These are phyloP conservation scores for Diplodia sapinea DNA, from an alignment of 2,329 filamentous ascomycete species.

Conservation along the genomic window DNA sequence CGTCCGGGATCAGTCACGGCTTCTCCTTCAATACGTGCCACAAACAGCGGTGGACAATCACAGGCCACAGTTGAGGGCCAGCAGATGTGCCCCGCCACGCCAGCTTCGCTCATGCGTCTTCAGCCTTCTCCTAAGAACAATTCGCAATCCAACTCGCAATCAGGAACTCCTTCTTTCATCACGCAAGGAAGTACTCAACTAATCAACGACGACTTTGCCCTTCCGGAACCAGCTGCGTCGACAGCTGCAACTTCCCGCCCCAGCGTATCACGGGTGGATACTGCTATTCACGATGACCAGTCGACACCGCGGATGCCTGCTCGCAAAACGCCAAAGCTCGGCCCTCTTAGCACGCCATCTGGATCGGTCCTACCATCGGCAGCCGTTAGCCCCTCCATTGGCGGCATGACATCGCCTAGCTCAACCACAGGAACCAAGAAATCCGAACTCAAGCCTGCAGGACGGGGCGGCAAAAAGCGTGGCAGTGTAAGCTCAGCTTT, in stretches of 20 bases:
- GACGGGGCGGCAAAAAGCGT: constrained; percentile 47
- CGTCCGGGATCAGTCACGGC: constrained; percentile 67
- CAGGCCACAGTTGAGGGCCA: constrained; percentile 13
- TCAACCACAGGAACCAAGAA: constrained; percentile 25
- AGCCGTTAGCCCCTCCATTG: constrained; percentile 59
- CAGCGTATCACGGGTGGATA: constrained; percentile 58
- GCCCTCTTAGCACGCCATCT: constrained; percentile 59
- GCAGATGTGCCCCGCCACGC: constrained; percentile 64
- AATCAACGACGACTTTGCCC: constrained; percentile 65
- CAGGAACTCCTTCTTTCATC: constrained; percentile 37
- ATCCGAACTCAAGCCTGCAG: constrained; percentile 26
- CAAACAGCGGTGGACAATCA: constrained; percentile 46
- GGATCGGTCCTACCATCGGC: constrained; percentile 39
- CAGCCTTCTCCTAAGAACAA: constrained; percentile 43
- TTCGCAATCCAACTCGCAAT: constrained; percentile 12
- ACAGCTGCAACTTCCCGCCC: constrained; percentile 54
- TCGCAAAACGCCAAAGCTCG: constrained; percentile 69
- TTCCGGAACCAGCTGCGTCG: constrained; percentile 73
- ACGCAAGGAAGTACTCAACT: constrained; percentile 38
- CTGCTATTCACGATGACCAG: constrained; percentile 54
- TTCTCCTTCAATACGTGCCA: constrained; percentile 69
- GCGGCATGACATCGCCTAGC: constrained; percentile 58
- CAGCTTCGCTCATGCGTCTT: constrained; percentile 78
- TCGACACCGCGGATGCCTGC: constrained; percentile 68
- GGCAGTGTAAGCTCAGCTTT: constrained; percentile 60